Evolutionary conservation across 768 basidiomycete species (phyloP).

Genomic region (Stropharia rugosoannulata): DNA sequence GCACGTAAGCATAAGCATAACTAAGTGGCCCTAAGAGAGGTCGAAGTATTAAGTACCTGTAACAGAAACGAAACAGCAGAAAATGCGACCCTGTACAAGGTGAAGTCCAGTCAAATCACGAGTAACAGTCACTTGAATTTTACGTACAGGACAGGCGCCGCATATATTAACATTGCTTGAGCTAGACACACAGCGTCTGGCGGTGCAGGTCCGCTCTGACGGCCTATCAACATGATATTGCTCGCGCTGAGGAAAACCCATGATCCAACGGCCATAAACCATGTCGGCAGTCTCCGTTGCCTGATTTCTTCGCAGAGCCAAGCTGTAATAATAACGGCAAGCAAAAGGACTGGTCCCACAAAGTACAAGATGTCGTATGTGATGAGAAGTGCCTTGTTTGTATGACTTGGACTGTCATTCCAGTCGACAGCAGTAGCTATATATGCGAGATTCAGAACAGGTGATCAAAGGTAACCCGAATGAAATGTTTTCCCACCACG

Average conservation of each 20-base stretch:
- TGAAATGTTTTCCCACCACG: background rate
- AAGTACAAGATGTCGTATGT: constrained; percentile 15
- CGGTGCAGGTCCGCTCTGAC: constrained; percentile 10
- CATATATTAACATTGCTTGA: constrained; percentile 14
- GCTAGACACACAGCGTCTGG: constrained; percentile 5
- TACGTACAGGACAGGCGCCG: constrained; percentile 13
- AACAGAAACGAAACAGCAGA: constrained; percentile 3
- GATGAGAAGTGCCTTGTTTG: constrained; percentile 2
- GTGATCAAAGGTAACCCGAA: background rate
- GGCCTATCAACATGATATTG: constrained; percentile 10
- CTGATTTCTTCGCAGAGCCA: constrained; percentile 6
- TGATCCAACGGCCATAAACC: constrained; percentile 10
- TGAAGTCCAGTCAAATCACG: background rate
- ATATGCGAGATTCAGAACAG: background rate
- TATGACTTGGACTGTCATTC: background rate
- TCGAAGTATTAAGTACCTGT: background rate
- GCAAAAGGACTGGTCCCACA: constrained; percentile 8
- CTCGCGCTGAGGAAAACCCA: constrained; percentile 8
- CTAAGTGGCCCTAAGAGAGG: background rate
- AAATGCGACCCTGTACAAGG: constrained; percentile 4
- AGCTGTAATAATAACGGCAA: constrained; percentile 10
- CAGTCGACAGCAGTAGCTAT: background rate
- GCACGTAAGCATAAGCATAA: background rate
- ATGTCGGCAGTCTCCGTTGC: constrained; percentile 5
- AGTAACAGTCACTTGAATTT: background rate